These are phyloP conservation scores for Adansonia rubrostipa DNA, from an alignment of 441 rosid genomes.

Conservation along the genomic window DNA sequence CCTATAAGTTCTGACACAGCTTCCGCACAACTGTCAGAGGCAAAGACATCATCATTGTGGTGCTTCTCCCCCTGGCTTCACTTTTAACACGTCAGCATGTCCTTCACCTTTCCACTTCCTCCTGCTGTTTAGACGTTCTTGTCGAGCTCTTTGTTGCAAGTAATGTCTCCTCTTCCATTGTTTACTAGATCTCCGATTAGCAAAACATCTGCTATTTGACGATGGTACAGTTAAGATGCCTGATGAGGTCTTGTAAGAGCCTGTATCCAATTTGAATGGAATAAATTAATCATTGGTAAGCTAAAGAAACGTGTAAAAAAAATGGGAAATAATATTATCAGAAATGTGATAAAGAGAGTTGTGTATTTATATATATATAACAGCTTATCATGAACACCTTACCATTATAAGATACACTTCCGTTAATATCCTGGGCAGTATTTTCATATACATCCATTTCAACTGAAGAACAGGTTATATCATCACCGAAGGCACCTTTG, in stretches of 20 bases:
- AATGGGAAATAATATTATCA: slow-evolving; percentile 17
- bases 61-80: slow-evolving; percentile 42
- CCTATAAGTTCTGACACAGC: slow-evolving; percentile 42
- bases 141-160: slow-evolving; percentile 86
- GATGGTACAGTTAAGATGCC: slow-evolving; percentile 50
- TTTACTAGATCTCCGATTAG: slow-evolving; percentile 67
- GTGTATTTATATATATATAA: slow-evolving; percentile 18
- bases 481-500: slow-evolving; percentile 53
- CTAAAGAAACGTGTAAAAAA: background rate
- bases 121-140: slow-evolving; percentile 85
- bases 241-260: slow-evolving; percentile 49
- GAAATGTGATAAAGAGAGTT: background rate
- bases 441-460: slow-evolving; percentile 94
- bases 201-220: slow-evolving; percentile 62
- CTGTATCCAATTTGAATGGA: slow-evolving; percentile 41
- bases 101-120: slow-evolving; percentile 95
- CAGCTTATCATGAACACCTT: slow-evolving; percentile 20
- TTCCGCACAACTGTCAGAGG: slow-evolving; percentile 41
- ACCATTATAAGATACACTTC: slow-evolving; percentile 57
- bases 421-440: slow-evolving; percentile 38
- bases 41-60: slow-evolving; percentile 30
- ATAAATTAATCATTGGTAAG: background rate
- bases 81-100: slow-evolving; percentile 38
- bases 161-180: slow-evolving; percentile 87
- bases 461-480: slow-evolving; percentile 56